phyloP scores from a whole-genome alignment of 2,329 filamentous ascomycete species.

The Penicillium sp. region DNA sequence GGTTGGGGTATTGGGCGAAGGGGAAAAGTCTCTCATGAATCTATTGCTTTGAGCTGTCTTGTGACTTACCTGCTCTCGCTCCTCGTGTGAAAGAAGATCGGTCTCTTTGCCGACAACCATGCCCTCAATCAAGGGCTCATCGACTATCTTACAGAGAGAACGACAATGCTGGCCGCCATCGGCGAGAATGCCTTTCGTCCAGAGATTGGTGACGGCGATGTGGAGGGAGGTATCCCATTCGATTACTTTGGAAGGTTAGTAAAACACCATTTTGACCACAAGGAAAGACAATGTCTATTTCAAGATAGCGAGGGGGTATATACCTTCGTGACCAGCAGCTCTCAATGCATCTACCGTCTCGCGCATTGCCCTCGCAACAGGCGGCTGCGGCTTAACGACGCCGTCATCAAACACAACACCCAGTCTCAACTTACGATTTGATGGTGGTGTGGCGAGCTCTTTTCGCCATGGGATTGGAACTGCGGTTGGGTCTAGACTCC shows the following conservation, averaged over 20 bases:
- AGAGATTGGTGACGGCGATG: conserved; percentile 27
- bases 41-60: not conserved
- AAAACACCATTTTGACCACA: not conserved
- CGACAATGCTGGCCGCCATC: conserved; percentile 34
- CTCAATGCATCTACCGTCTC: conserved; percentile 51
- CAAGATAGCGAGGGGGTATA: not conserved
- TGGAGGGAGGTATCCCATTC: conserved; percentile 34
- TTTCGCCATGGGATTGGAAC: conserved; percentile 30
- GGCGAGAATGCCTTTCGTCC: conserved; percentile 31
- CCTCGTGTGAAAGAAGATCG: conserved; percentile 21
- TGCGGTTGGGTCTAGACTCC: conserved; percentile 45
- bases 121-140: conserved; percentile 32
- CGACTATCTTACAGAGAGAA: conserved; percentile 27
- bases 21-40: accelerated
- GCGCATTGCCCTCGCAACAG: conserved; percentile 56
- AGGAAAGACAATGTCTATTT: too few species aligned
- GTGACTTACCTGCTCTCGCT: conserved; percentile 23
- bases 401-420: conserved; percentile 61
- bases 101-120: conserved; percentile 35
- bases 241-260: conserved; percentile 20
- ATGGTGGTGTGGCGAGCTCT: conserved; percentile 22
- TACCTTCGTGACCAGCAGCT: conserved; percentile 55
- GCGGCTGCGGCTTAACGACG: conserved; percentile 60
- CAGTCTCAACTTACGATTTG: conserved; percentile 55
- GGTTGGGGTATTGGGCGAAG: too few species aligned